These are phyloP conservation scores for Pseudopyricularia cyperi DNA, from an alignment of 2,329 filamentous ascomycete genomes.

Conservation along the genomic window DNA sequence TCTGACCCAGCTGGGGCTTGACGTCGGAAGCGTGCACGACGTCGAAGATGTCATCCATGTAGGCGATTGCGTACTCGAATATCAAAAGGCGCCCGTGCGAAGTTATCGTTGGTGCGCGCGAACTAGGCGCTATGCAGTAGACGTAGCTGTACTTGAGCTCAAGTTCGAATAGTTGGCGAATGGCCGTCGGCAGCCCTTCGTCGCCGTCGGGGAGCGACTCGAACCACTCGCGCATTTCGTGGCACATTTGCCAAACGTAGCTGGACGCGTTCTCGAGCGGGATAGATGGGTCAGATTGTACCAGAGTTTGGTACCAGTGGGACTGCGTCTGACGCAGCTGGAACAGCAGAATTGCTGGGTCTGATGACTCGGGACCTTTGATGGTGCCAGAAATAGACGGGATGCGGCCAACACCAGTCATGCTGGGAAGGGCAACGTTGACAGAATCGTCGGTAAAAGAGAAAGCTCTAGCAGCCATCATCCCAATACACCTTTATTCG, in stretches of 20 bases:
- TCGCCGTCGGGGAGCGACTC: slow-evolving; percentile 53
- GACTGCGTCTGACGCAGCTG: slow-evolving; percentile 78
- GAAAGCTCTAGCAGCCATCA: slow-evolving; percentile 77
- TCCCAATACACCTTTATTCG: slow-evolving; percentile 59
- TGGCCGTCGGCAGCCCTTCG: slow-evolving; percentile 39
- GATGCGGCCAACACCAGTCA: slow-evolving; percentile 27
- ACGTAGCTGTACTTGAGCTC: slow-evolving; percentile 86
- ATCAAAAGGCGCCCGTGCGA: slow-evolving; percentile 69
- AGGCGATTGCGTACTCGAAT: slow-evolving; percentile 78
- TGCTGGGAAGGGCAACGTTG: slow-evolving; percentile 63
- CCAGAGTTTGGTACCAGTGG: slow-evolving; percentile 77
- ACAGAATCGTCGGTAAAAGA: slow-evolving; percentile 87
- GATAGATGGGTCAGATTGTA: slow-evolving; percentile 56
- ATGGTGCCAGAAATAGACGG: slow-evolving; percentile 27
- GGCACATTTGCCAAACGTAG: slow-evolving; percentile 65
- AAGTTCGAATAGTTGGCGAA: slow-evolving; percentile 69
- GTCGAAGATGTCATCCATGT: slow-evolving; percentile 43
- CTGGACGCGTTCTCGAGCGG: slow-evolving; percentile 55
- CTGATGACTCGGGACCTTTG: slow-evolving; percentile 36
- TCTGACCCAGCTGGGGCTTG: background rate
- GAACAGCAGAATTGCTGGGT: slow-evolving; percentile 66
- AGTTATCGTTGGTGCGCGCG: slow-evolving; percentile 56
- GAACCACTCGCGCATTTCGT: slow-evolving; percentile 70
- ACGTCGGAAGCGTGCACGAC: background rate
- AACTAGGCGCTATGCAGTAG: slow-evolving; percentile 73